A percentile compares a stretch with the other conserved stretches of the same genome.
Conservation (phyloP, 805 yeast species). For the Myxozyma udenii region DNA sequence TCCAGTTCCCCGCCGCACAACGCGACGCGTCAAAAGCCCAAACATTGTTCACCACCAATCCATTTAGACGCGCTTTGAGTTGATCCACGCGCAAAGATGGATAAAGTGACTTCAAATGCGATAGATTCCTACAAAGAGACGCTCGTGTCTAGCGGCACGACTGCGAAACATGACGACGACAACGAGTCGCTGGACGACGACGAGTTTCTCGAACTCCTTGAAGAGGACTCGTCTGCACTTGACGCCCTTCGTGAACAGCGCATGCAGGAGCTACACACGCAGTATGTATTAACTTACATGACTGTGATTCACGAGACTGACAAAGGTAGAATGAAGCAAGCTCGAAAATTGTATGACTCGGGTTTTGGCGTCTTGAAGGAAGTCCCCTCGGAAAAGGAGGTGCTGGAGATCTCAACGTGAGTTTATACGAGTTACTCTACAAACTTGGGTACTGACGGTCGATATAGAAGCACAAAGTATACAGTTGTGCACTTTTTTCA, state of each 20-base stretch:
- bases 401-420: constrained; percentile 51
- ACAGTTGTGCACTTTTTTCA: constrained; percentile 64
- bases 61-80: not conserved
- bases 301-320: constrained; percentile 26
- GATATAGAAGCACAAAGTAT: constrained; percentile 34
- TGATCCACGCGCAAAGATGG: constrained; percentile 7
- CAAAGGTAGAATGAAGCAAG: constrained; percentile 38
- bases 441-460: too few species aligned
- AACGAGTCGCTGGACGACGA: constrained; percentile 33
- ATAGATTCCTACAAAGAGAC: constrained; percentile 21
- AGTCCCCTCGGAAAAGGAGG: constrained; percentile 47
- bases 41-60: too few species aligned
- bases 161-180: constrained; percentile 35
- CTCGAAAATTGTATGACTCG: constrained; percentile 40
- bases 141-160: constrained; percentile 29
- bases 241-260: constrained; percentile 60
- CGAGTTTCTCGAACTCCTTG: constrained; percentile 34
- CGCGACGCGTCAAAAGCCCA: too few species aligned
- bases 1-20: too few species aligned
- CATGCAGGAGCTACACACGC: constrained; percentile 52
- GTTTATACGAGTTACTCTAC: constrained; percentile 5
- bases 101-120: constrained; percentile 12
- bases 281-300: constrained; percentile 29
- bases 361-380: constrained; percentile 48
- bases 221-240: constrained; percentile 50